Base-by-base conservation (phyloP, 1,284 basidiomycete species). In the Coniferiporia weirii region DNA sequence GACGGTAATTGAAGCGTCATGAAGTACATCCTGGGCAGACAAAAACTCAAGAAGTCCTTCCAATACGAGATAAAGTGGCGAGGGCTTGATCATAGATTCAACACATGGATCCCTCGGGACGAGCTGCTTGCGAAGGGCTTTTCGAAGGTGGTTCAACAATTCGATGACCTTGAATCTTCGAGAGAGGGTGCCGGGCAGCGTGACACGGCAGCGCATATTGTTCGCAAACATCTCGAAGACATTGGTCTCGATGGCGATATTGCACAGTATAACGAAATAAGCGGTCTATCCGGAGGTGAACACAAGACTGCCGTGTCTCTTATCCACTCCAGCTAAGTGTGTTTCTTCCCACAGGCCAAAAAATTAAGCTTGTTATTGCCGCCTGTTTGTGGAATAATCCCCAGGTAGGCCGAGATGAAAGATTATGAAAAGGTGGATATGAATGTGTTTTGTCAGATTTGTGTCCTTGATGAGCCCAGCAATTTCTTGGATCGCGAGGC, bases 61-160 rank as follows among this genome's bases (percentile, higher is more conserved):
- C 94, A 93, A 73, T 98, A 98, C 72, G 95, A 98, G 74, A 80
- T 98, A 76, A 99, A 99, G 76, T 99, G 95, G 93, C 83, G 85
- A 63, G 93, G 93, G n/a, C 73, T 95, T 59, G 91, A 94, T 71
- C 96, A 98, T 79, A 87, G 83, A 71, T 89, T 82, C 79, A 99
- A 99, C 75, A 89, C 93, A 3, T 98, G 95, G 95, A 82, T 99
- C 54, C 83, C 93, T 12, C 90, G 96, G 52, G 95, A 98, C 49
- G 86, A 93, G 47, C 79, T 99, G 44, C 72, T 98, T 44, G 80
- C 83, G 65, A 93, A 95, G 71, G 95, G 96, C 17, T 98, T 95
- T 77, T 80, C 79, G 61, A 99, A 98, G 76, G 73, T 97, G 49
- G 83, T 98, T 7, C 91, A 93, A 67, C 93, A 95, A 70, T 98